These are phyloP conservation scores for Colletotrichum sp. DNA, from an alignment of 2,329 filamentous ascomycete genomes.

Conservation along the genomic window DNA sequence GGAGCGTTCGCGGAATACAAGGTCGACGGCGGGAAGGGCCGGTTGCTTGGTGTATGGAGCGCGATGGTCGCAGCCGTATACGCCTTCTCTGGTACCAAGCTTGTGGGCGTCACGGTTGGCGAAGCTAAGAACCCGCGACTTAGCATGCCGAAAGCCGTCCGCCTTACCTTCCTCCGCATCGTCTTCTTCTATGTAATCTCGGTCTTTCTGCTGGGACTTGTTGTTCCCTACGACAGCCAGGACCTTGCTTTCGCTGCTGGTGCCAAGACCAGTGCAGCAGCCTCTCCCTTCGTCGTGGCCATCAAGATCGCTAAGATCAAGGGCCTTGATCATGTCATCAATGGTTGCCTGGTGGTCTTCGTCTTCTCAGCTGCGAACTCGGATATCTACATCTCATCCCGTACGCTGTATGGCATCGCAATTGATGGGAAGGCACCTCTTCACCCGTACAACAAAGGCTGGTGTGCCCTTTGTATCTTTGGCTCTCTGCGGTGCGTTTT, in stretches of 20 bases:
- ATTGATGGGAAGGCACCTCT: slow-evolving; percentile 44
- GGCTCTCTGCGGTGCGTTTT: slow-evolving; percentile 36
- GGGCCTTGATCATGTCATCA: slow-evolving; percentile 12
- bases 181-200: slow-evolving; percentile 71
- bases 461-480: slow-evolving; percentile 48
- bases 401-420: slow-evolving; percentile 42
- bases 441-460: slow-evolving; percentile 35
- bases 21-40: slow-evolving; percentile 33
- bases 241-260: slow-evolving; percentile 46
- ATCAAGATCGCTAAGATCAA: slow-evolving; percentile 10
- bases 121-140: slow-evolving; percentile 71
- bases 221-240: slow-evolving; percentile 63
- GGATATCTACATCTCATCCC: slow-evolving; percentile 40
- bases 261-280: slow-evolving; percentile 33
- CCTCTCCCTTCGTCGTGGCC: slow-evolving; percentile 18
- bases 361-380: slow-evolving; percentile 6
- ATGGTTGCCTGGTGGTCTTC: slow-evolving; percentile 6
- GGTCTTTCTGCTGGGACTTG: slow-evolving; percentile 69
- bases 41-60: slow-evolving; percentile 44
- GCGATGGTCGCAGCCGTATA: slow-evolving; percentile 42
- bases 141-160: slow-evolving; percentile 70
- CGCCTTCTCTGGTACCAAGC: slow-evolving; percentile 58
- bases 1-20: slow-evolving; percentile 44
- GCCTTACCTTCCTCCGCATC: slow-evolving; percentile 72
- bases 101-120: slow-evolving; percentile 72